Evolutionary conservation across 2,329 filamentous ascomycete species (phyloP), one percentile per base, ranked within the genome.

Genomic region (Epicoccum sorghinum): DNA sequence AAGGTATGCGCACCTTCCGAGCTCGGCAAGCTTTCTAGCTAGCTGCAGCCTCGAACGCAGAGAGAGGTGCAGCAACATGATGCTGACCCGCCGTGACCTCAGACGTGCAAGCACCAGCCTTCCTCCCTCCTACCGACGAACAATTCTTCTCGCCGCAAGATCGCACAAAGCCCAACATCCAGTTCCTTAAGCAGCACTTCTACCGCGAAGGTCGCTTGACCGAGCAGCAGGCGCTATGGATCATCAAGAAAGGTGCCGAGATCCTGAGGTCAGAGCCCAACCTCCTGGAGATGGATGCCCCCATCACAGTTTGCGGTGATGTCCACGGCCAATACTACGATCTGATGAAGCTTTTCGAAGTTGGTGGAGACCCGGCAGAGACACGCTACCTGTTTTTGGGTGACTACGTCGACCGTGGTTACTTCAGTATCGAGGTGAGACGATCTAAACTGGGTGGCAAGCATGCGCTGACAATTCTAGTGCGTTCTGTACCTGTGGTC

Each of bases 241-340:
- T 99, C 69, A 88, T 99, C 75, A 86, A 86, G 68, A 87, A 89
- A 67, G 95, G 93, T 59, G 92, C 91, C 51, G 90, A 97, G 75
- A 79, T 99, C 45, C 83, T 99, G 69, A 89, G 89, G 71, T 83
- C 88, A 59, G 95, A 99, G 79, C 93, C 95, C 62, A 99, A 98
- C 77, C 82, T 99, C 62, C 83, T 99, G 65, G 95, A 99, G 82
- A 99, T 99, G 95, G 95, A 99, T 77, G 95, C 95, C 36, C 95
- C 95, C 58, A 99, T 99, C 73, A 99, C 95, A 8, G 95, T 99
- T 45, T 99, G 95, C 71, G 95, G 95, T 73, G 95, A 99, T 72
- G 93, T 99, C 49, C 95, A 99, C 77, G 95, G 95, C 65, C 95
- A 99, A 79, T 99, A 98, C 80, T 99, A 96, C 77, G 95, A 99